These are phyloP conservation scores for Lasiosphaeria miniovina DNA, from an alignment of 495 filamentous ascomycete genomes.

Conservation along the genomic window DNA sequence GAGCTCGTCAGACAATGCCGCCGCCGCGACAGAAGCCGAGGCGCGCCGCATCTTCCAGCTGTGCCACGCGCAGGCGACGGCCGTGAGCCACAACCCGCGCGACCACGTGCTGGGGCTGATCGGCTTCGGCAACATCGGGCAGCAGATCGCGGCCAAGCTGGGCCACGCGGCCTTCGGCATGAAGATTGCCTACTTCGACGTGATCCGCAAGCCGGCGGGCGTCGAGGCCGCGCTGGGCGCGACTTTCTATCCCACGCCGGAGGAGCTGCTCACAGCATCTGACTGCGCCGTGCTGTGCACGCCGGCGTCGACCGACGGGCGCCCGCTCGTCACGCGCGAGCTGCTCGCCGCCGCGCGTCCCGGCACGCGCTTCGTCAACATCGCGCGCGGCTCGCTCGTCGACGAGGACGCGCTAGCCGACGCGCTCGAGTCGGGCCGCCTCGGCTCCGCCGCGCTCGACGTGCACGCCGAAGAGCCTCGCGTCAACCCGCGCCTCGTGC, in stretches of 20 bases:
- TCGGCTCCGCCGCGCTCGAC: conserved; percentile 61
- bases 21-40: not conserved
- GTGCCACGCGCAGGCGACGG: conserved; percentile 57
- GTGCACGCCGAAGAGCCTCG: conserved; percentile 63
- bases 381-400: conserved; percentile 67
- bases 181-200: conserved; percentile 66
- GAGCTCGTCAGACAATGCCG: not conserved
- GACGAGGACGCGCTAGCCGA: conserved; percentile 66
- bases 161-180: conserved; percentile 57
- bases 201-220: conserved; percentile 51
- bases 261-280: conserved; percentile 48
- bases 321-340: conserved; percentile 51
- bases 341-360: conserved; percentile 51
- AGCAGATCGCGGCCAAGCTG: conserved; percentile 61
- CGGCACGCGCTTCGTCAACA: conserved; percentile 65
- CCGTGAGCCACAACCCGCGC: conserved; percentile 56
- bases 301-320: conserved; percentile 55
- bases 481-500: conserved; percentile 45
- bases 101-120: conserved; percentile 57
- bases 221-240: conserved; percentile 47
- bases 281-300: conserved; percentile 70
- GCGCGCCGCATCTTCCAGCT: conserved; percentile 41
- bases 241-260: conserved; percentile 50
- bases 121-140: conserved; percentile 68
- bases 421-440: conserved; percentile 53